Base-by-base conservation (phyloP, 2,329 filamentous ascomycete genomes). In the Colletotrichum sp. region DNA sequence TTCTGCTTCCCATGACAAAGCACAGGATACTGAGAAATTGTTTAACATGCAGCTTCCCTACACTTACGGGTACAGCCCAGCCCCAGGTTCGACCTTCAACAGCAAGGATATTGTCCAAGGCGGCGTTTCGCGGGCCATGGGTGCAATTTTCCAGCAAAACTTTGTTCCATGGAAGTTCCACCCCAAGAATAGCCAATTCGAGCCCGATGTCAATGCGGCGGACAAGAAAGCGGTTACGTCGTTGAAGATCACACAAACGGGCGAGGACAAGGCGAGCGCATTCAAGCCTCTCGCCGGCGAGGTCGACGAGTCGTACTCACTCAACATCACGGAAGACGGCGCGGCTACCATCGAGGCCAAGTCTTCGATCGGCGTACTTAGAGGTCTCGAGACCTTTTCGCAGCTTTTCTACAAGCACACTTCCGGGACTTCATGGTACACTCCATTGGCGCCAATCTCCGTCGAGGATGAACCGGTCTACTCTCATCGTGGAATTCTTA, bases 111-210 rank as follows among this genome's bases (percentile, higher is more conserved):
- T 93, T 30, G 89, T 93, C 65, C 85, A 88, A 78, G 88, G 85
- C 30, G 92, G 86, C 34, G 85, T 93, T 24, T 87, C 88, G n/a
- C 89, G 93, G 62, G 88, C 93, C 12, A 86, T 92, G 77, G 83
- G 88, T 28, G 90, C 89, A 73, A 91, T 96, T 71, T 94, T 96
- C 83, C 84, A 90, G 30, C 86, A 93, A 74, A 92, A 90, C 78
- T 92, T 96, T 76, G 90, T 95, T 18, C 95, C 95, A 0, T 97
- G 94, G 94, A 95, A 93, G 85, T 90, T 97, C 71, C 89, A 94
- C 77, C 88, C 90, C 28, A 90, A 93, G 38, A 88, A 92, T 78
- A 88, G 90, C 71, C 80, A 90, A 55, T 94, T 91, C 77, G 94
- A 96, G 83, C 94, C 95, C 1, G 82, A 84, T 10, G 81, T 86